Conservation (phyloP, 2,329 filamentous ascomycete genomes). For the Sordariomycetes sp. region DNA sequence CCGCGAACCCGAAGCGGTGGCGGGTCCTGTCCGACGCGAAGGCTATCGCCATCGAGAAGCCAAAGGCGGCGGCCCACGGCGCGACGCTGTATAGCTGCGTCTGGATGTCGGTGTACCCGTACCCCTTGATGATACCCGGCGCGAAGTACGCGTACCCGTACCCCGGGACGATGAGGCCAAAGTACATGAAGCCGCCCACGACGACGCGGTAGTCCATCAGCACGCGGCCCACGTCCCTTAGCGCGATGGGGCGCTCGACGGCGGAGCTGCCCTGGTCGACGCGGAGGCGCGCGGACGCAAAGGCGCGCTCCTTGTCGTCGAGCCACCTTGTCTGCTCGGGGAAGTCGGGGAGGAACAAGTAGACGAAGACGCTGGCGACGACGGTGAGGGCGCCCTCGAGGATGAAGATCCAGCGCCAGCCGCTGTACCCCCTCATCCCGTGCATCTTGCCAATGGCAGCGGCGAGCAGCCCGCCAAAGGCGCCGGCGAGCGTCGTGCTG, state of each 20-base stretch:
- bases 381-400: constrained; percentile 56
- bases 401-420: constrained; percentile 79
- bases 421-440: constrained; percentile 49
- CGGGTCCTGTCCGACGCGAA: constrained; percentile 52
- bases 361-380: constrained; percentile 46
- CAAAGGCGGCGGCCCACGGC: constrained; percentile 58
- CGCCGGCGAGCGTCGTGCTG: constrained; percentile 64
- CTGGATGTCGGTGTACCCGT: constrained; percentile 45
- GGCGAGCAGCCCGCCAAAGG: constrained; percentile 78
- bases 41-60: constrained; percentile 49
- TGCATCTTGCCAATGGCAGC: constrained; percentile 83
- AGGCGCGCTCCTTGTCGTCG: constrained; percentile 52
- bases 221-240: constrained; percentile 44
- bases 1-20: constrained; percentile 64
- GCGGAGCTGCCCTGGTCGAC: constrained; percentile 57
- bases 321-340: constrained; percentile 66
- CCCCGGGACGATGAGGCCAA: constrained; percentile 64
- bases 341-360: constrained; percentile 61
- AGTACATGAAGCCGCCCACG: constrained; percentile 68
- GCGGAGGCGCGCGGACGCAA: constrained; percentile 50
- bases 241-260: constrained; percentile 45
- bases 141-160: constrained; percentile 71
- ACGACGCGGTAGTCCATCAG: constrained; percentile 66
- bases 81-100: constrained; percentile 46
- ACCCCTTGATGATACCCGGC: constrained; percentile 56